These are phyloP conservation scores for Clarireedia sp. DNA, from an alignment of 2,329 filamentous ascomycete species.

Conservation along the genomic window DNA sequence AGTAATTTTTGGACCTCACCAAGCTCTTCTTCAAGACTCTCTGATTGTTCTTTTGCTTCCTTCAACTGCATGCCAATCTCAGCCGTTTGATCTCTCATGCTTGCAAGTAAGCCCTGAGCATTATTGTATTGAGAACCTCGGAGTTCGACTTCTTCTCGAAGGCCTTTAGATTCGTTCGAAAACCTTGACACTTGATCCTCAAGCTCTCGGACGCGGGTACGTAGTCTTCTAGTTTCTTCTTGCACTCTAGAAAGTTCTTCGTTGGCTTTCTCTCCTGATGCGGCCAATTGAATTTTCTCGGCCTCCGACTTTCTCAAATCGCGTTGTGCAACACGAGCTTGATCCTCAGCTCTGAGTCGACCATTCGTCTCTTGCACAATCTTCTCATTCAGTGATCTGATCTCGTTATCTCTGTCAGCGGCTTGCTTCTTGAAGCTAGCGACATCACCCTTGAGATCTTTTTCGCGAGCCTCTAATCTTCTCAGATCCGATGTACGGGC, in stretches of 20 bases:
- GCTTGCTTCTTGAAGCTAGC: slow-evolving; percentile 60
- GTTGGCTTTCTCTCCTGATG: slow-evolving; percentile 61
- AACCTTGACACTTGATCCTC: slow-evolving; percentile 67
- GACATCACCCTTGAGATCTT: slow-evolving; percentile 70
- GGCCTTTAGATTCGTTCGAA: slow-evolving; percentile 55
- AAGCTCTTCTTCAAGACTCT: slow-evolving; percentile 86
- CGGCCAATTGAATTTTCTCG: slow-evolving; percentile 69
- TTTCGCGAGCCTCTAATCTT: slow-evolving; percentile 73
- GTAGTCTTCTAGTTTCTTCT: slow-evolving; percentile 63
- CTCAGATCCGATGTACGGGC: slow-evolving; percentile 55
- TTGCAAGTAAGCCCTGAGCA: slow-evolving; percentile 76
- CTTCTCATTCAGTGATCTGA: slow-evolving; percentile 71
- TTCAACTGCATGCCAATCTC: slow-evolving; percentile 89
- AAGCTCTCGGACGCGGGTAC: slow-evolving; percentile 53
- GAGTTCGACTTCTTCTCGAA: slow-evolving; percentile 74
- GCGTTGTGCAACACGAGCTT: slow-evolving; percentile 62
- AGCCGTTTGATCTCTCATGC: slow-evolving; percentile 85
- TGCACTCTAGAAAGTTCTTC: slow-evolving; percentile 64
- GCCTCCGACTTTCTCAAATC: slow-evolving; percentile 71
- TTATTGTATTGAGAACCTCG: slow-evolving; percentile 80
- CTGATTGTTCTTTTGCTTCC: slow-evolving; percentile 72
- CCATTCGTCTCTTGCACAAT: slow-evolving; percentile 65
- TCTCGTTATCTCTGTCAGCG: slow-evolving; percentile 67
- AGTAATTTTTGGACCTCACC: slow-evolving; percentile 81
- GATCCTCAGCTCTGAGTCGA: slow-evolving; percentile 70